phyloP scores from a whole-genome alignment of 495 filamentous ascomycete species.

The Paragyromitra xinjiangensis region DNA sequence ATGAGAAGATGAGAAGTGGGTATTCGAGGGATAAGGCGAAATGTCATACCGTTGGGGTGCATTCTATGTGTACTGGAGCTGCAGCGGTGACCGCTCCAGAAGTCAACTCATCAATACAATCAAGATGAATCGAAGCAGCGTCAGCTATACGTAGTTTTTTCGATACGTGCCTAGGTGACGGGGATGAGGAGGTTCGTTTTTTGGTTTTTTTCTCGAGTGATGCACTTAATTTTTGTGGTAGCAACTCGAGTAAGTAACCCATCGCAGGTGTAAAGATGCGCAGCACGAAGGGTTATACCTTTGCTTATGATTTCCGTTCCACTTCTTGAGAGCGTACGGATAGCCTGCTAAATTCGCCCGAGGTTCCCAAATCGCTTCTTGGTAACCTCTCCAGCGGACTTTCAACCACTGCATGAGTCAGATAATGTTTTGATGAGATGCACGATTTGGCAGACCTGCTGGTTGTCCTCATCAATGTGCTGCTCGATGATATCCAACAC shows the following conservation, averaged over 20 bases:
- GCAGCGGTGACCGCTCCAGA: slow-evolving; percentile 31
- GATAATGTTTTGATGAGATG: not conserved
- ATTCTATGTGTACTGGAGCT: slow-evolving; percentile 19
- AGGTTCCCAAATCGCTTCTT: slow-evolving; percentile 49
- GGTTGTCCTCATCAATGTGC: not conserved
- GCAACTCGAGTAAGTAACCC: not conserved
- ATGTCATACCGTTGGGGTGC: slow-evolving; percentile 20
- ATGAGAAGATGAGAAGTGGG: not conserved
- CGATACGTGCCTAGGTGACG: not conserved
- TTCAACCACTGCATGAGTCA: slow-evolving; percentile 33
- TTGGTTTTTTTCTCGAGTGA: not conserved
- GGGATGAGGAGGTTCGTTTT: slow-evolving; percentile 32
- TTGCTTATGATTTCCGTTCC: slow-evolving; percentile 16
- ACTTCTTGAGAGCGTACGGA: slow-evolving; percentile 10
- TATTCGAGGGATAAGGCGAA: not conserved
- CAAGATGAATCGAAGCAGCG: not conserved
- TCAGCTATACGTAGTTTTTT: slow-evolving; percentile 28
- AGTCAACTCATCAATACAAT: slow-evolving; percentile 33
- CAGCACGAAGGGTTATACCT: not conserved
- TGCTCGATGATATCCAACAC: slow-evolving; percentile 6
- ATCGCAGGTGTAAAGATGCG: not conserved
- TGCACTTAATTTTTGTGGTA: not conserved
- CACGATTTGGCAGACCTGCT: slow-evolving; percentile 6
- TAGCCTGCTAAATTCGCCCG: slow-evolving; percentile 35
- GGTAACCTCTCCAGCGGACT: slow-evolving; percentile 41